phyloP scores from a whole-genome alignment of 75 land plant species.

The Selaginella moellendorffii region DNA sequence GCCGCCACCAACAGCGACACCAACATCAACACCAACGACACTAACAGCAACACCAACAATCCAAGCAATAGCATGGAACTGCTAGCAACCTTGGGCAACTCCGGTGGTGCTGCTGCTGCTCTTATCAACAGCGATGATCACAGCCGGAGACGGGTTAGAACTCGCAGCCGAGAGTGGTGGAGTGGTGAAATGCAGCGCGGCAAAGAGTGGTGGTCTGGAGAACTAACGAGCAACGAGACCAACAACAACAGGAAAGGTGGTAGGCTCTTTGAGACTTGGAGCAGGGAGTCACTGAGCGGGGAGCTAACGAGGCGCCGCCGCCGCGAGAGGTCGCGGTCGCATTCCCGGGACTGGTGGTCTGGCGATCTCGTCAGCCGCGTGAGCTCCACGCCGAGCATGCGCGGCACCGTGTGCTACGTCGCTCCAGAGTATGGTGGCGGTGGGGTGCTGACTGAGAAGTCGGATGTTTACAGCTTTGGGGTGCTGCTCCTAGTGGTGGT shows the following conservation, averaged over 20 bases:
- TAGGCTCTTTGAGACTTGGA: background rate
- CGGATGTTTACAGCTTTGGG: slow-evolving; percentile 91
- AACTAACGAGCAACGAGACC: background rate
- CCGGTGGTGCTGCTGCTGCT: background rate
- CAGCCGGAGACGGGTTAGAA: background rate
- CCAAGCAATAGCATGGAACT: background rate
- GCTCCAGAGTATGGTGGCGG: slow-evolving; percentile 88
- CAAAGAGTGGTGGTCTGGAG: background rate
- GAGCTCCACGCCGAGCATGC: slow-evolving; percentile 88
- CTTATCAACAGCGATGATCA: no score
- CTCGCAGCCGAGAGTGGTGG: slow-evolving; percentile 4
- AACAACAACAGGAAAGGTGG: background rate
- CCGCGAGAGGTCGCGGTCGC: background rate
- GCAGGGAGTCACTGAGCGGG: slow-evolving; percentile 26
- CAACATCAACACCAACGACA: no score
- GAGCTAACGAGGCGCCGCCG: slow-evolving; percentile 21
- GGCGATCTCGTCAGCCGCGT: slow-evolving; percentile 27
- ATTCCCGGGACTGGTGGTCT: background rate
- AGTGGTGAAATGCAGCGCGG: slow-evolving; percentile 8
- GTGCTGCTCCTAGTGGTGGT: slow-evolving; percentile 70
- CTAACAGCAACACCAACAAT: background rate
- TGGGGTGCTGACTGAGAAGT: slow-evolving; percentile 52
- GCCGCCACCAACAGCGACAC: no score
- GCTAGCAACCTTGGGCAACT: background rate
- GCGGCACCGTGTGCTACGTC: slow-evolving; percentile 90